Evolutionary conservation across 495 filamentous ascomycete species (phyloP).

Genomic region (Hypoxylon subgilvum): DNA sequence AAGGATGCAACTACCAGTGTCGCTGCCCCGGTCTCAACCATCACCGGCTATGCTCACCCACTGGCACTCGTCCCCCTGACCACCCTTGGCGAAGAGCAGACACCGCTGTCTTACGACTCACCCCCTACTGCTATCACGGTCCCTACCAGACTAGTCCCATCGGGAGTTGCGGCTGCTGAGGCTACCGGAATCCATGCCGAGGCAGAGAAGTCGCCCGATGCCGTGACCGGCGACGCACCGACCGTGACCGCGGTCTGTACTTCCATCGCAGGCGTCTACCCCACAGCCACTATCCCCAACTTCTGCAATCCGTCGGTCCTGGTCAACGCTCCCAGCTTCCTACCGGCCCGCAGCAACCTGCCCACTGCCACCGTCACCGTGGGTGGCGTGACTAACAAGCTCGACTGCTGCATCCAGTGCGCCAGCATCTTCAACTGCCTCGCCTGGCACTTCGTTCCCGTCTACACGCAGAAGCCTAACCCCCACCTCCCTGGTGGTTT

Average conservation of each 20-base stretch:
- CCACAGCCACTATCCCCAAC: conserved; percentile 36
- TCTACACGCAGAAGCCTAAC: conserved; percentile 28
- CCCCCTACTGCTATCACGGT: conserved; percentile 38
- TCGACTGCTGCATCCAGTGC: conserved; percentile 41
- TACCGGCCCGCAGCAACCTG: conserved; percentile 7
- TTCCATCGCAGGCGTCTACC: conserved; percentile 30
- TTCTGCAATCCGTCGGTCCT: conserved; percentile 39
- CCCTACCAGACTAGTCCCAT: neutral
- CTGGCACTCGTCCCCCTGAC: conserved; percentile 31
- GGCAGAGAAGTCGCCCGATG: neutral
- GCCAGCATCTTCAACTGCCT: conserved; percentile 40
- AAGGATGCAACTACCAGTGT: conserved; percentile 3
- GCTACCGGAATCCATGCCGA: conserved; percentile 1
- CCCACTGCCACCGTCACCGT: conserved; percentile 35
- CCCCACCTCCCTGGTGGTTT: conserved; percentile 36
- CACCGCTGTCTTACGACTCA: conserved; percentile 32
- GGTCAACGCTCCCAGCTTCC: conserved; percentile 32
- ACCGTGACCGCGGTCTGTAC: conserved; percentile 22
- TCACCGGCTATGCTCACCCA: conserved; percentile 38
- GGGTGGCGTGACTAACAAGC: conserved; percentile 36
- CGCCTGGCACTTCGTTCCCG: conserved; percentile 40
- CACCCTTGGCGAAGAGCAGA: conserved; percentile 21
- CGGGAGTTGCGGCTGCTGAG: neutral
- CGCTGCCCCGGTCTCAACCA: conserved; percentile 24
- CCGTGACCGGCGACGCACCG: neutral